Base-by-base conservation (phyloP, 2,329 filamentous ascomycete species). In the Talaromyces rugulosus region DNA sequence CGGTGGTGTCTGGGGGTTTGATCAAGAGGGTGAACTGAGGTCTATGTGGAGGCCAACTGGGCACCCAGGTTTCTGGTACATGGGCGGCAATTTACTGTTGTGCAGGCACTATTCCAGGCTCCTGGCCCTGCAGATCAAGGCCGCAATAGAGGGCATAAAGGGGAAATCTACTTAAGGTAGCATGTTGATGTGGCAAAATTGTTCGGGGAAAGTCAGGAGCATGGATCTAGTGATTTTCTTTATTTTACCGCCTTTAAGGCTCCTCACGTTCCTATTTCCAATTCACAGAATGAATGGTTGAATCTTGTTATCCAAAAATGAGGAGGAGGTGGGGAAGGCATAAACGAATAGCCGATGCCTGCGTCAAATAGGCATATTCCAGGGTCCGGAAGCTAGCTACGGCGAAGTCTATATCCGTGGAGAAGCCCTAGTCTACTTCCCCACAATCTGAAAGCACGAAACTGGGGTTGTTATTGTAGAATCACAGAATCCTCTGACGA, bases 41-140 rank as follows among this genome's bases (percentile, higher is more conserved):
- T 81, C 79, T 0, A 84, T 89, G 33, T 89, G 86, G 86, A 80
- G 82, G 61, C 75, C 75, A 30, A 87, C 80, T 18, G 87, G 87
- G 0, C 86, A 89, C 60, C 85, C 85, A 0, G 87, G 86, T 0
- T 85, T 89, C 64, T 90, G 87, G 87, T 85, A 87, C 66, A 85
- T 87, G 67, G 87, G 86, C 0, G 87, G 87, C 0, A 89, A 88
- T 67, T 68, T 89, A 40, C 85, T 85, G 0, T 72, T 89, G 62
- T 86, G 85, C 65, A 77, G 87, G 56, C 88, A 86, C 62, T 89
- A 81, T 67, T 89, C 86, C 0, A 80, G 78, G 47, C 53, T 79
- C 33, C 64, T 84, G 68, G 82, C 81, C 6, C 67, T 84, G 67
- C 79, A 82, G 72, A 82, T 83, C 58, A 81, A 81, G 70, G 80